Base-by-base conservation (phyloP, 2,329 filamentous ascomycete species). In the Fusarium lyarnte region DNA sequence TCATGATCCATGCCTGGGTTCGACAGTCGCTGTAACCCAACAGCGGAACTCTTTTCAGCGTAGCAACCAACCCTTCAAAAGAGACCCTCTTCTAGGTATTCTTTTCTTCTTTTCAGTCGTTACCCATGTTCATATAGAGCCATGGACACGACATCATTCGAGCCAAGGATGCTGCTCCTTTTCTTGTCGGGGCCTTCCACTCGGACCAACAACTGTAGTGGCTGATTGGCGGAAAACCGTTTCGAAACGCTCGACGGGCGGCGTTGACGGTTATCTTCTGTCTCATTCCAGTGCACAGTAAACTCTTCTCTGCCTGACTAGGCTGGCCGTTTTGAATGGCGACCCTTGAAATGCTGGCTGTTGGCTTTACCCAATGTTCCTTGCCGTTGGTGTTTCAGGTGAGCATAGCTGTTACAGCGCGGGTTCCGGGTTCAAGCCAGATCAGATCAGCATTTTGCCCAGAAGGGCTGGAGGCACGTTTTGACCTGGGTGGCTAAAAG, bases 141-240 rank as follows among this genome's bases (percentile, higher is more conserved):
- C 31, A 68, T n/a, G 35, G 62, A 67, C 63, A 74, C 66, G 52
- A 64, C 63, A 75, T 73, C 69, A 76, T 76, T 64, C 58, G 66
- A 69, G 58, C 49, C 66, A 63, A 69, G 64, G 58, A 63, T 69
- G 31, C 29, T 38, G 51, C 51, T 69, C 65, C 66, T 69, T 69
- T 58, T 57, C 12, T 25, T 8, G 49, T 64, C 43, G 42, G 42
- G 35, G 63, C 36, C 27, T 41, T 63, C 47, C 42, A 38, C 41
- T 70, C 69, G 54, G 67, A 38, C 35, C 35, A 43, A 53, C 29
- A 53, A 31, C 33, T 25, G 41, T 41, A 51, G 47, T 52, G 55
- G 62, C 68, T 71, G 66, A 76, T 76, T 76, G 74, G 74, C 74
- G 74, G 74, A 73, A 76, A 75, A 55, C 70, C 64, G 74, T 76